Base-by-base conservation (phyloP, 371 early-diverging fungal genomes). In the Rhizopus microsporus region DNA sequence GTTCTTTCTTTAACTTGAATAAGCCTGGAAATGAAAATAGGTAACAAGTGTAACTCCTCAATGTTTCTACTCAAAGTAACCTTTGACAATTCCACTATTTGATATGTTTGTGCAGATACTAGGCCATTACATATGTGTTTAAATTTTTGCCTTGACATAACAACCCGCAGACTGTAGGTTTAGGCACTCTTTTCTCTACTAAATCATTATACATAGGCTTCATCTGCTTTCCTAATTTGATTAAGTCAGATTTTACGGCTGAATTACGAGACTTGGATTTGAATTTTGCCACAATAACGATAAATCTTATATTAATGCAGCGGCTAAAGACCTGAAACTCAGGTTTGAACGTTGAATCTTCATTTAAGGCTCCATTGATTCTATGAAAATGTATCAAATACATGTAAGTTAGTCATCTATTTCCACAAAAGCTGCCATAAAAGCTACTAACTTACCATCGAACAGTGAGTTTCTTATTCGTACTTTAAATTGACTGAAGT, bases 201-300 rank as follows among this genome's bases (percentile, higher is more conserved):
- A 63, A 43, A 17, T 57, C 44, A 43, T 54, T 57, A 30, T 53
- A 63, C 34, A 33, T 15, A 15, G 30, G 43, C 53, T 62, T 57
- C 57, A 63, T 57, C 54, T 63, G 63, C 43, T 57, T 57, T 48
- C 57, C 35, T 34, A 57, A n/a, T 32, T 57, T 63, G 43, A 63
- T 33, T 4, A 62, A 52, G 42, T 46, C 56, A 46, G 62, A 62
- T 56, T 62, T 45, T 39, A 62, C 44, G 16, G 45, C n/a, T 43
- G 51, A 55, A 45, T 61, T 50, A 51, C 15, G 38, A 31, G 32
- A 23, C 51, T 32, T 50, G 33, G 0, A 9, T 13, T 58, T 58
- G 7, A 58, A 51, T 31, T 55, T 56, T 43, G 51, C 56, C 0
- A 61, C 51, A 44, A 61, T 37, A 17, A 55, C 55, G 38, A 55